Percentiles rank a stretch among this genome's conserved stretches.
Evolutionary conservation across 352 stramenopile species (phyloP).

Genomic region (Peronosclerospora sorghi): DNA sequence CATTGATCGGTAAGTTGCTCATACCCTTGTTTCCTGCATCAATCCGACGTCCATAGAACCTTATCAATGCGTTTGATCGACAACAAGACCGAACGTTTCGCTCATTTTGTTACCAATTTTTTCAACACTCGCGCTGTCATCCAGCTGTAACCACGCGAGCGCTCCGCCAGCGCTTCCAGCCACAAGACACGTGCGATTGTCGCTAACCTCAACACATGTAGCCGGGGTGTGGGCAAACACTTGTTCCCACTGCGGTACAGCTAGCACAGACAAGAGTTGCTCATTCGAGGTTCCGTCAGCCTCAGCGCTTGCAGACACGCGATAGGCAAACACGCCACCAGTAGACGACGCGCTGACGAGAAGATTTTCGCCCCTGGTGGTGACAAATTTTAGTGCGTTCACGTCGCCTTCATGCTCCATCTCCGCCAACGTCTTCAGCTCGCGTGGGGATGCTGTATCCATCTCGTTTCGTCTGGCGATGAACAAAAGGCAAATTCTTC

Average conservation of each 20-base stretch:
- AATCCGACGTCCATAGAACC: neutral
- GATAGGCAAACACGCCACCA: constrained; percentile 35
- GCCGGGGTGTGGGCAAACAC: constrained; percentile 30
- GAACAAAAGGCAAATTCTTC: neutral
- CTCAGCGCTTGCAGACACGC: constrained; percentile 19
- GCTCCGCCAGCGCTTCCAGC: constrained; percentile 38
- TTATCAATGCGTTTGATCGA: neutral
- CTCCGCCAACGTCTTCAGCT: constrained; percentile 37
- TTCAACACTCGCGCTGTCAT: constrained; percentile 33
- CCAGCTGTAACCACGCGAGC: constrained; percentile 58
- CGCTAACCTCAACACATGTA: constrained; percentile 50
- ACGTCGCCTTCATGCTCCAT: constrained; percentile 44
- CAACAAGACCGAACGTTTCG: neutral
- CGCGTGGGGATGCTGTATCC: constrained; percentile 14
- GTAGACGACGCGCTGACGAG: constrained; percentile 50
- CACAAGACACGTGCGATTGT: constrained; percentile 35
- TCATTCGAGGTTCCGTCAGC: constrained; percentile 2
- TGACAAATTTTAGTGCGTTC: constrained; percentile 48
- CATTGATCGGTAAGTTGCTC: constrained; percentile 45
- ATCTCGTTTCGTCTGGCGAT: constrained; percentile 5
- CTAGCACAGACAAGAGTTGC: constrained; percentile 9
- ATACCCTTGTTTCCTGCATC: constrained; percentile 37
- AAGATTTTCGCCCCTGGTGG: constrained; percentile 29
- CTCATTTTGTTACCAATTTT: constrained; percentile 28
- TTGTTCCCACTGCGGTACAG: constrained; percentile 50